Base-by-base conservation (phyloP, 1,284 basidiomycete genomes). In the Leccinum griseonigrum region DNA sequence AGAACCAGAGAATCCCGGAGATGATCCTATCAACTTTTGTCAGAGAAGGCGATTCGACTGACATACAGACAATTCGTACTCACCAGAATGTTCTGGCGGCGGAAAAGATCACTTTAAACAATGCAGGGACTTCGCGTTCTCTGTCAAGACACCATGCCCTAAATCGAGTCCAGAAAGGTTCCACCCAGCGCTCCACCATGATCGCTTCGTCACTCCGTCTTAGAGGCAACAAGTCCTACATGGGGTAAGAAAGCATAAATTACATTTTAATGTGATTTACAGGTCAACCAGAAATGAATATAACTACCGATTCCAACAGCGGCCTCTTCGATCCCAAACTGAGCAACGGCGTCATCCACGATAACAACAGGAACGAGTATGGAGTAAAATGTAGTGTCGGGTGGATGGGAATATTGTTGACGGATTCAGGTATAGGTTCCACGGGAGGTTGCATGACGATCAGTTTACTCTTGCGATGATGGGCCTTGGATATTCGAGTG, bases 291-390 rank as follows among this genome's bases (percentile, higher is more conserved):
- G 64, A 70, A 64, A 55, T 34, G 26, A 64, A 71, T 62, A 72
- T 71, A 70, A 70, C 69, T 70, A 72, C 69, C 69, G 69, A 69
- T 71, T 71, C 69, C 66, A 72, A 59, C 63, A 70, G 62, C n/a
- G 69, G 69, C 43, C 69, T 66, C 63, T 71, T 71, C 43, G 68
- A 61, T 52, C 69, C 69, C 63, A 71, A 57, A 22, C 46, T 54
- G 56, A 71, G 65, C 58, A 71, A 60, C 9, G 69, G 69, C n/a
- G 69, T 71, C 62, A 71, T 62, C 69, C 69, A 71, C 14, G 69
- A 65, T 32, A 71, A 29, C 38, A 63, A 69, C 32, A 71, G n/a
- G 57, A 71, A 71, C 4, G 59, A 54, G 16, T 63, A 64, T 1
- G 63, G 46, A 1, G 59, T 54, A 18, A 54, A 34, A 16, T 64